These are phyloP conservation scores for Yarrowia sp. DNA, from an alignment of 805 yeast species.

Conservation along the genomic window DNA sequence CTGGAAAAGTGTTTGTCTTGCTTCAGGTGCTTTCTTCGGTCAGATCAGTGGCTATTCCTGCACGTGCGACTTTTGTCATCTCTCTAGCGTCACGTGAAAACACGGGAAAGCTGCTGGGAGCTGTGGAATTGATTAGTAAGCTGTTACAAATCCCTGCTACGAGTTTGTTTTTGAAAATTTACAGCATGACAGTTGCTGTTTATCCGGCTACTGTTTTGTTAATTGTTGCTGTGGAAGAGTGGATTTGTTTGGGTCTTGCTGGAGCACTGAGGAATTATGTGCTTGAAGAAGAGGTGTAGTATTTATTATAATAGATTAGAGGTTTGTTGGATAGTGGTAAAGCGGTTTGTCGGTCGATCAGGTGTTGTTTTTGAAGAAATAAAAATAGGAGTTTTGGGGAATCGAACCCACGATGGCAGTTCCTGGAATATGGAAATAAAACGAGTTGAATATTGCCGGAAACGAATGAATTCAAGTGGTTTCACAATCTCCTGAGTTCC, in stretches of 20 bases:
- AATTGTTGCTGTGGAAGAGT: conserved; percentile 6
- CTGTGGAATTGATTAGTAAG: conserved; percentile 5
- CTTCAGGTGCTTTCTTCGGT: background rate
- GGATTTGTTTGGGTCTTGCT: conserved; percentile 8
- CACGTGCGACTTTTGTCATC: conserved; percentile 13
- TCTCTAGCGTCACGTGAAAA: background rate
- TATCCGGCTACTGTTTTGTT: conserved; percentile 18
- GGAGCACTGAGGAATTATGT: background rate
- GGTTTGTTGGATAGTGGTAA: no score
- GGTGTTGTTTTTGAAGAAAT: no score
- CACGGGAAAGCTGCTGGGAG: conserved; percentile 16
- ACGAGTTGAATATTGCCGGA: no score
- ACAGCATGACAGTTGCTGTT: conserved; percentile 3
- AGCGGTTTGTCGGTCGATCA: no score
- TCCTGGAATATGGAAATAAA: no score
- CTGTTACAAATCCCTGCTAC: conserved; percentile 6
- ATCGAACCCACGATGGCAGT: no score
- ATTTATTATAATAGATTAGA: background rate
- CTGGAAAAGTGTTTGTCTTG: background rate
- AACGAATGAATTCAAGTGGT: no score
- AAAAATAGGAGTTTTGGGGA: no score
- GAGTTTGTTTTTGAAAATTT: background rate
- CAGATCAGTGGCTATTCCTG: background rate
- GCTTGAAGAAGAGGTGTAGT: background rate
- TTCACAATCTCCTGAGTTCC: no score